Percentiles rank a stretch among this genome's conserved stretches.
phyloP scores from a whole-genome alignment of 2,329 filamentous ascomycete genomes.

The Xylaria sp. region DNA sequence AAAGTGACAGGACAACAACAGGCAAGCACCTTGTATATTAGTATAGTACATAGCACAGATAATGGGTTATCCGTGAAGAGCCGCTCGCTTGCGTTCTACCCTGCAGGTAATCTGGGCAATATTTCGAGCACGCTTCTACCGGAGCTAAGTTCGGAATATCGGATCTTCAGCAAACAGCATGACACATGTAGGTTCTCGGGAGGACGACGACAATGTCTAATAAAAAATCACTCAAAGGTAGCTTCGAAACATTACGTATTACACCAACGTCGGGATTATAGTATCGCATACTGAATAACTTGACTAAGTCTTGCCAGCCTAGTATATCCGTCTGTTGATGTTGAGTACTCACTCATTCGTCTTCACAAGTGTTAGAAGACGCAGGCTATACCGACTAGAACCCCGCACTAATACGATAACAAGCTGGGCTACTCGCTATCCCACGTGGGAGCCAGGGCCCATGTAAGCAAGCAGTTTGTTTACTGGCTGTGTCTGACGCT shows the following conservation, averaged over 20 bases:
- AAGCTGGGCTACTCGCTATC: constrained; percentile 10
- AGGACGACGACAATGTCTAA: background rate
- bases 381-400: constrained; percentile 13
- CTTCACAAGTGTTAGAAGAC: background rate
- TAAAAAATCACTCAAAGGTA: constrained; percentile 12
- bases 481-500: constrained; percentile 13
- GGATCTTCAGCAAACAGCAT: constrained; percentile 16
- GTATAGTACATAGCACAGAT: background rate
- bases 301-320: background rate
- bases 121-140: background rate
- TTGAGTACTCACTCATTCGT: background rate
- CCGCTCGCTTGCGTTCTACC: background rate
- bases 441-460: constrained; percentile 33
- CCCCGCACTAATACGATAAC: constrained; percentile 25
- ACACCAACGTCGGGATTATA: background rate
- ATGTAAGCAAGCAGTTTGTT: constrained; percentile 6
- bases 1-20: background rate
- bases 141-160: constrained; percentile 21
- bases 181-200: background rate
- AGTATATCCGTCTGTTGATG: background rate
- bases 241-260: background rate
- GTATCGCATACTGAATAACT: background rate
- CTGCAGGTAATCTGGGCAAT: constrained; percentile 8
- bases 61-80: background rate
- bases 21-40: background rate